A percentile compares a stretch with the other conserved stretches of the same genome.
These are phyloP conservation scores for Zygosaccharomyces sapae DNA, from an alignment of 1,139 yeast species.

Conservation along the genomic window DNA sequence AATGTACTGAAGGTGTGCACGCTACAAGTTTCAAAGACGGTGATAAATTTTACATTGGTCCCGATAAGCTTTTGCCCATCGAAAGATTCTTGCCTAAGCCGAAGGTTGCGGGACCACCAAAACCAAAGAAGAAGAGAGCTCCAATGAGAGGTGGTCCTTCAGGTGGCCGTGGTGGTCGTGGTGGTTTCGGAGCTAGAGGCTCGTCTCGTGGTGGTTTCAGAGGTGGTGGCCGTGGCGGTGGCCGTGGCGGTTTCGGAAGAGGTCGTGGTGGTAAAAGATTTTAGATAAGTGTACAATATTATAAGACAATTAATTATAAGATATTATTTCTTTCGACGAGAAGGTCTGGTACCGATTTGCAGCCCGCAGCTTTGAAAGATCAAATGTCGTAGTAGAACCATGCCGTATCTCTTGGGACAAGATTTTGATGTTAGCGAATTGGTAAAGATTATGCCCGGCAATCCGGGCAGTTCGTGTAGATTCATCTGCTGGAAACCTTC, in stretches of 20 bases:
- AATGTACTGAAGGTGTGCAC: constrained; percentile 93
- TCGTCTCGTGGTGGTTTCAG: constrained; percentile 42
- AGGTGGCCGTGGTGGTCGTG: constrained; percentile 42
- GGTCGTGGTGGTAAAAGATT: constrained; percentile 32
- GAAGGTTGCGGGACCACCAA: constrained; percentile 71
- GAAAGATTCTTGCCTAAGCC: constrained; percentile 96
- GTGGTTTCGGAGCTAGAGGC: constrained; percentile 36
- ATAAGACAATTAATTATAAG: constrained; percentile 8
- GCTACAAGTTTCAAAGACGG: constrained; percentile 91
- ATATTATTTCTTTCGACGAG: constrained; percentile 16
- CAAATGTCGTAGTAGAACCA: constrained; percentile 38
- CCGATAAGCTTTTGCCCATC: constrained; percentile 90
- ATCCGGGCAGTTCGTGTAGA: constrained; percentile 32
- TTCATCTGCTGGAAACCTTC: constrained; percentile 30
- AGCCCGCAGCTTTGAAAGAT: constrained; percentile 41
- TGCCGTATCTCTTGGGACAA: constrained; percentile 39
- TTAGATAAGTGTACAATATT: constrained; percentile 15
- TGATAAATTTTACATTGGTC: constrained; percentile 92
- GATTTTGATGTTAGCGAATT: constrained; percentile 36
- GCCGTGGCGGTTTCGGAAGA: constrained; percentile 41
- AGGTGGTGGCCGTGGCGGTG: constrained; percentile 42
- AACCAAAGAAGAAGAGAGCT: constrained; percentile 61
- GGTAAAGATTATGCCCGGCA: constrained; percentile 41
- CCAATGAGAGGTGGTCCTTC: constrained; percentile 44
- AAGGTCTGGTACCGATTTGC: constrained; percentile 24